phyloP scores from a whole-genome alignment of 2,329 filamentous ascomycete species.

The Aplosporella prunicola region DNA sequence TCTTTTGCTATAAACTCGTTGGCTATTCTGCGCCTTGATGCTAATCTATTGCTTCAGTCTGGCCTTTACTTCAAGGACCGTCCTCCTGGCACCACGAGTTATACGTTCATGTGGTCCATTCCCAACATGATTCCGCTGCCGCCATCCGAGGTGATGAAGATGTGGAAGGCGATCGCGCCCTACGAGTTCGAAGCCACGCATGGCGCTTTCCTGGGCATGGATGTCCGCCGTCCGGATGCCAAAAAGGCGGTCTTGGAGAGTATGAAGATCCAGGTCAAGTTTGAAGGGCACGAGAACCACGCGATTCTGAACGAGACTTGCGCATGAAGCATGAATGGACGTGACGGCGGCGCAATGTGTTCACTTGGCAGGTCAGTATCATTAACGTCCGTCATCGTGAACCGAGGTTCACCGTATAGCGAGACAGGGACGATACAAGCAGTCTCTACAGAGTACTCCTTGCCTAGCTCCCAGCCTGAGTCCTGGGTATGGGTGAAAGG shows the following conservation, averaged over 20 bases:
- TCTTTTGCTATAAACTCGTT: not conserved
- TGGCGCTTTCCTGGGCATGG: constrained; percentile 55
- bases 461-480: no score
- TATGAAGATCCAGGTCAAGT: constrained; percentile 57
- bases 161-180: constrained; percentile 58
- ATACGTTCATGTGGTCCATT: constrained; percentile 68
- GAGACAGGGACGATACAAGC: no score
- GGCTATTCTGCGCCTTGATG: not conserved
- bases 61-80: constrained; percentile 19
- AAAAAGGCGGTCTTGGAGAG: constrained; percentile 62
- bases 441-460: no score
- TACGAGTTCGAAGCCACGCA: constrained; percentile 58
- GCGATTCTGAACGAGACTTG: constrained; percentile 29
- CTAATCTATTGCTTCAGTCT: constrained; percentile 15
- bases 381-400: no score
- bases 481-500: no score
- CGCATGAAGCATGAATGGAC: no score
- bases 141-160: constrained; percentile 52
- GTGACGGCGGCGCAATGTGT: no score
- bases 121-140: constrained; percentile 65
- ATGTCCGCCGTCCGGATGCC: constrained; percentile 48
- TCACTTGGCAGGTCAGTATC: no score
- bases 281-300: constrained; percentile 39
- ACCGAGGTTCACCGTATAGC: no score
- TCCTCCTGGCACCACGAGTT: constrained; percentile 31